These are phyloP conservation scores for Marvania coccoides DNA, from an alignment of 139 green algal genomes.

Conservation along the genomic window DNA sequence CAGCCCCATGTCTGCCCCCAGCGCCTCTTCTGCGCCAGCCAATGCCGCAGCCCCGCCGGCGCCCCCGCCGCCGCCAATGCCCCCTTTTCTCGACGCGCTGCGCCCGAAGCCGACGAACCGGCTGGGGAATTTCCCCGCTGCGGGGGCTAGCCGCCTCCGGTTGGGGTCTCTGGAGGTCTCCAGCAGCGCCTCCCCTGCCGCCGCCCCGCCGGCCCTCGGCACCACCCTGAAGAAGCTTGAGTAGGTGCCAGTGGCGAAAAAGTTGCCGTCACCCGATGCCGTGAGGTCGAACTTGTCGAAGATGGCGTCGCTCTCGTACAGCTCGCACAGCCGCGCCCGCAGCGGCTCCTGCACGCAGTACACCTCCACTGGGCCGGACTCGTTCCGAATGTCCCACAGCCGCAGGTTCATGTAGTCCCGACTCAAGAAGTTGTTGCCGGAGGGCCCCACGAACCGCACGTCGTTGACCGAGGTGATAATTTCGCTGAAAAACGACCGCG, in stretches of 20 bases:
- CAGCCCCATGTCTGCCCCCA: slow-evolving; percentile 56
- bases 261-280: slow-evolving; percentile 64
- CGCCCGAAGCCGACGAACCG: background rate
- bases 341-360: slow-evolving; percentile 93
- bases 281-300: slow-evolving; percentile 99
- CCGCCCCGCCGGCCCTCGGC: background rate
- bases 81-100: slow-evolving; percentile 9
- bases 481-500: slow-evolving; percentile 90
- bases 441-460: slow-evolving; percentile 89
- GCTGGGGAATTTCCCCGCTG: background rate
- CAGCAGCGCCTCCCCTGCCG: slow-evolving; percentile 28
- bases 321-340: slow-evolving; percentile 80
- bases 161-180: slow-evolving; percentile 73
- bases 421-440: slow-evolving; percentile 83
- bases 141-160: slow-evolving; percentile 40
- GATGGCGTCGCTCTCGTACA: slow-evolving; percentile 99
- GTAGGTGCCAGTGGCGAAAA: slow-evolving; percentile 91
- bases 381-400: slow-evolving; percentile 94
- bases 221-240: slow-evolving; percentile 81
- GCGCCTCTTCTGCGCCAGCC: slow-evolving; percentile 24
- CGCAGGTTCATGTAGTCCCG: slow-evolving; percentile 99
- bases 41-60: background rate
- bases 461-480: slow-evolving; percentile 94
- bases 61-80: background rate
- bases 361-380: slow-evolving; percentile 67